Evolutionary conservation across 371 early-diverging fungal genomes (phyloP).

Genomic region (Mortierella sp.): DNA sequence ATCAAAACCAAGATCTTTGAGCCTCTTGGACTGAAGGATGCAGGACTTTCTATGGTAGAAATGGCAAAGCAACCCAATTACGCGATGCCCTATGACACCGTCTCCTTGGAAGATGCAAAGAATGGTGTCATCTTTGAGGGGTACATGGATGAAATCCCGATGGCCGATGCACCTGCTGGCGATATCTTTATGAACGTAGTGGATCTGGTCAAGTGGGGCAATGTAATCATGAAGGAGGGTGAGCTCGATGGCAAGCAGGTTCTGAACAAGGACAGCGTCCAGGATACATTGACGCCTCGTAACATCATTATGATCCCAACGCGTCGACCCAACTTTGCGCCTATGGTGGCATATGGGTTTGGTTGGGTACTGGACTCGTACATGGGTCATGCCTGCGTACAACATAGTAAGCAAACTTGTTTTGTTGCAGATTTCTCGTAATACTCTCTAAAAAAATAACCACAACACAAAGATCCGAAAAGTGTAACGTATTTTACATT

Average conservation of each 20-base stretch:
- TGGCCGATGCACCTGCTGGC: slow-evolving; percentile 20
- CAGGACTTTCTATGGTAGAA: slow-evolving; percentile 3
- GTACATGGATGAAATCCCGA: background rate
- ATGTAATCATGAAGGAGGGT: slow-evolving; percentile 11
- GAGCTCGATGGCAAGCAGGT: slow-evolving; percentile 24
- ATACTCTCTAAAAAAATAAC: background rate
- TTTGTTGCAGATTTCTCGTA: background rate
- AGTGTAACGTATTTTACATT: background rate
- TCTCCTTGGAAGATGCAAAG: background rate
- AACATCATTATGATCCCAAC: background rate
- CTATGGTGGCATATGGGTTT: slow-evolving; percentile 4
- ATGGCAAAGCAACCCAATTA: slow-evolving; percentile 8
- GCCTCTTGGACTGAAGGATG: slow-evolving; percentile 2
- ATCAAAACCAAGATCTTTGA: slow-evolving; percentile 8
- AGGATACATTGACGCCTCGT: slow-evolving; percentile 8
- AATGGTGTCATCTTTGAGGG: background rate
- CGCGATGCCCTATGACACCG: background rate
- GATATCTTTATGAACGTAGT: slow-evolving; percentile 28
- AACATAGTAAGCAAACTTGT: slow-evolving; percentile 15
- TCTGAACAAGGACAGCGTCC: slow-evolving; percentile 18
- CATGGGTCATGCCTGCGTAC: slow-evolving; percentile 20
- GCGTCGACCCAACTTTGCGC: slow-evolving; percentile 4
- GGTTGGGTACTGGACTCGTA: slow-evolving; percentile 17
- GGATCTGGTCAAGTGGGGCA: slow-evolving; percentile 25
- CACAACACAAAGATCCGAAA: background rate